These are phyloP conservation scores for Achlya hypogyna DNA, from an alignment of 352 stramenopile species.

Conservation along the genomic window DNA sequence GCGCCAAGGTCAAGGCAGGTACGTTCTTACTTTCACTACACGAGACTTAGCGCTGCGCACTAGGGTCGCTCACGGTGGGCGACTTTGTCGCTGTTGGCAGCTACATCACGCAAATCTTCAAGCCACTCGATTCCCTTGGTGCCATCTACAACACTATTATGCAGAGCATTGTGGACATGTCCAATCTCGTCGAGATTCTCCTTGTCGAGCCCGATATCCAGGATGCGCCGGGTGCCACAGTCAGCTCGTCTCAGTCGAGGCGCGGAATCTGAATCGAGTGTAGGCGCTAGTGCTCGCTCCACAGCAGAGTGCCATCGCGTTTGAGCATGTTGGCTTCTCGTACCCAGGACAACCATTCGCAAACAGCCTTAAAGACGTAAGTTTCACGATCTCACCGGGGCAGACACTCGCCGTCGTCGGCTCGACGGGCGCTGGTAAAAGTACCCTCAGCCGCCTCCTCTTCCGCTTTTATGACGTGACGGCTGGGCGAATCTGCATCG, in stretches of 20 bases:
- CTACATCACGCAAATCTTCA: conserved; percentile 94
- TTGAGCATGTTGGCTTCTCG: conserved; percentile 87
- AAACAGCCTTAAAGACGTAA: conserved; percentile 84
- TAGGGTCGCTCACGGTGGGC: conserved; percentile 69
- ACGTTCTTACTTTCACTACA: not conserved
- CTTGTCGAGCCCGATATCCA: conserved; percentile 87
- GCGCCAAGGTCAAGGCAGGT: conserved; percentile 36
- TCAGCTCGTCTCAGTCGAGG: no score
- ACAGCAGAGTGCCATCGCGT: conserved; percentile 65
- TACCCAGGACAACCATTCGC: conserved; percentile 82
- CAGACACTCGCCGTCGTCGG: conserved; percentile 93
- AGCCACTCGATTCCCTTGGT: conserved; percentile 93
- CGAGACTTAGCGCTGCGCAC: conserved; percentile 29
- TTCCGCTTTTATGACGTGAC: conserved; percentile 95
- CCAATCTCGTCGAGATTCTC: conserved; percentile 93
- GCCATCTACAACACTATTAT: conserved; percentile 95
- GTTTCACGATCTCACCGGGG: conserved; percentile 50
- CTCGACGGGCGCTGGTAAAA: conserved; percentile 87
- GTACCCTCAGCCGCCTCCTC: conserved; percentile 89
- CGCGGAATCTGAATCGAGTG: not conserved
- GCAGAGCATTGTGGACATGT: conserved; percentile 95
- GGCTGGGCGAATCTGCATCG: conserved; percentile 69
- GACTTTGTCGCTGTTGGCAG: conserved; percentile 94
- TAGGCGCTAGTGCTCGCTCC: conserved; percentile 33
- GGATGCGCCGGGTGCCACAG: conserved; percentile 74